A percentile compares a stretch with the other conserved stretches of the same genome.
phyloP scores from a whole-genome alignment of 2,329 filamentous ascomycete genomes.

The Zymoseptoria passerinii region DNA sequence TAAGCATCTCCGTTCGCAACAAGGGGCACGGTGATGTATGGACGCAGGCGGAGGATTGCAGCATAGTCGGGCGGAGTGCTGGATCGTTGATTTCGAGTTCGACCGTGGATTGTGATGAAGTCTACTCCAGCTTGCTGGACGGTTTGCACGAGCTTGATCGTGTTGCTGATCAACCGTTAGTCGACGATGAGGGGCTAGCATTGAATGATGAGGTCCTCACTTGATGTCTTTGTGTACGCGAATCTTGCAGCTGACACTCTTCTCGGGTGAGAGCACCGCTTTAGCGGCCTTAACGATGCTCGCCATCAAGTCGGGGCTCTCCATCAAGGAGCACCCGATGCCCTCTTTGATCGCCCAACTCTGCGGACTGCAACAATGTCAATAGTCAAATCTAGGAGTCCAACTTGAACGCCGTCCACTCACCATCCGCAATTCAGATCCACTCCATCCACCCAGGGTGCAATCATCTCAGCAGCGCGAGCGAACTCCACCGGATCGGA shows the following conservation, averaged over 20 bases:
- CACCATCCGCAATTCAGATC: conserved; percentile 63
- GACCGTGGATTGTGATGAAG: conserved; percentile 62
- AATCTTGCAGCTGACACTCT: conserved; percentile 63
- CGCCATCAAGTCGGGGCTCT: conserved; percentile 54
- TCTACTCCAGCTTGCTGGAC: conserved; percentile 56
- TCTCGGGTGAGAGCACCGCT: conserved; percentile 36
- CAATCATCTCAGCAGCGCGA: conserved; percentile 53
- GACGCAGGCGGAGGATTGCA: conserved; percentile 49
- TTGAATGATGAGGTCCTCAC: background rate
- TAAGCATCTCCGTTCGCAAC: conserved; percentile 64
- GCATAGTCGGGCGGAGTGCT: conserved; percentile 54
- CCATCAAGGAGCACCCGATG: conserved; percentile 62
- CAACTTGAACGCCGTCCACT: background rate
- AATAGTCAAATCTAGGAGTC: background rate
- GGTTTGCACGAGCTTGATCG: conserved; percentile 54
- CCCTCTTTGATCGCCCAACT: conserved; percentile 62
- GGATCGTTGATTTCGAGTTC: conserved; percentile 54
- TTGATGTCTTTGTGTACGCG: conserved; percentile 56
- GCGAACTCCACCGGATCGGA: conserved; percentile 54
- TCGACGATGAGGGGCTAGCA: background rate
- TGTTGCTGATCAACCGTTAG: conserved; percentile 21
- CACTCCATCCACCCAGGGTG: conserved; percentile 55
- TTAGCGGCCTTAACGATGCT: conserved; percentile 56
- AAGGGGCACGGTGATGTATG: conserved; percentile 49
- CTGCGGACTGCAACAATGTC: conserved; percentile 41